Evolutionary conservation across 495 filamentous ascomycete species (phyloP), one percentile per base, ranked within the genome.

Genomic region (Trypethelium eluteriae): DNA sequence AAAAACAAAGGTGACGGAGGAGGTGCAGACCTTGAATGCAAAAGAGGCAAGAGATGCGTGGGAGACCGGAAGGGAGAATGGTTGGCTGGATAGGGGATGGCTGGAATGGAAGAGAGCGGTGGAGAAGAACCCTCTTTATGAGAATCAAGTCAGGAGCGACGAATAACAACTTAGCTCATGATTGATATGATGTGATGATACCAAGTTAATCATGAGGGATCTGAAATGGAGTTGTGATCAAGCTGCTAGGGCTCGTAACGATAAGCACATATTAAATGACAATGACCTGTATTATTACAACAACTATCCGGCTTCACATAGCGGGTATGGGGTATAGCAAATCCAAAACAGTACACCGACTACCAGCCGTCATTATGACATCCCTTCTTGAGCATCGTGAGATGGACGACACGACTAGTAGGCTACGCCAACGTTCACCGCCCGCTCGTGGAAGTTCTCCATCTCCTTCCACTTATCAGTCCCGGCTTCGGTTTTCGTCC

Each of bases 1-100:
- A n/a, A 72, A 73, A 63, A 70, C 73, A 1, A 76, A 75, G 68
- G 50, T 64, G 4, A 10, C 14, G 53, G 75, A 76, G 47, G 74
- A 72, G 14, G 46, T 79, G 59, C 72, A 74, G 62, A 76, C 73
- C 61, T 62, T 78, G 41, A 77, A 65, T 61, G 74, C 74, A 9
- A 73, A 74, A 39, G 75, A 78, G 56, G 67, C 66, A n/a, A 68
- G 67, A 34, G 77, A 77, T 61, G 59, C 75, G 25, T 74, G 71
- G 71, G 68, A 72, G 16, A 63, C 68, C 16, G 73, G 62, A 12
- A 44, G 56, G 50, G 53, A 64, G 11, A 69, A 66, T 7, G 67
- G 53, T 59, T 32, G 53, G 11, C 32, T 59, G 53, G 53, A 34
- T 9, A 4, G 53, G 18, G 32, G 11, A n/a, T 59, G 53, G 53